phyloP scores from a whole-genome alignment of 352 stramenopile species.

The Globisporangium irregulare region DNA sequence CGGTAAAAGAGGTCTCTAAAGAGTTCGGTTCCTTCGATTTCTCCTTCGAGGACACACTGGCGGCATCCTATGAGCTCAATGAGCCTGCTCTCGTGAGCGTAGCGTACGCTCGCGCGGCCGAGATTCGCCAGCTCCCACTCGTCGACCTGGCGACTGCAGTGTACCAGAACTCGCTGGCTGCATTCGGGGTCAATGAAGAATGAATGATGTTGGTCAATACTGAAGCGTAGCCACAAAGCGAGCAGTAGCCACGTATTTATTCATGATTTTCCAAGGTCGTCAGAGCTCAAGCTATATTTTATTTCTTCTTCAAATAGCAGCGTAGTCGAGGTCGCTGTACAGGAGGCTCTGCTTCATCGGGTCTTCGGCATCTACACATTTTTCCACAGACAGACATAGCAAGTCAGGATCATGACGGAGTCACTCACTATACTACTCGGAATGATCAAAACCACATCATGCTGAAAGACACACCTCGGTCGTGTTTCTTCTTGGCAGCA shows the following conservation, averaged over 20 bases:
- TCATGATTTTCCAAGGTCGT: neutral
- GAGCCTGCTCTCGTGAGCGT: constrained; percentile 54
- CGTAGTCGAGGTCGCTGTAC: constrained; percentile 74
- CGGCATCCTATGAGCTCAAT: constrained; percentile 27
- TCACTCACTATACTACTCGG: neutral
- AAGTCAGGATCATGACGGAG: neutral
- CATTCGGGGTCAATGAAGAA: constrained; percentile 29
- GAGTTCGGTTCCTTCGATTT: neutral
- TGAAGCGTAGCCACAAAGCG: neutral
- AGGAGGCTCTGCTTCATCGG: constrained; percentile 58
- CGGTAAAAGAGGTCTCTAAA: neutral
- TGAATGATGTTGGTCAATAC: constrained; percentile 7
- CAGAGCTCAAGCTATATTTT: neutral
- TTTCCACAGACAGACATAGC: neutral
- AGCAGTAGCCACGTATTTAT: neutral
- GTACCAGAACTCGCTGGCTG: constrained; percentile 31
- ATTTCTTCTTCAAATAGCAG: constrained; percentile 44
- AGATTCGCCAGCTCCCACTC: constrained; percentile 29
- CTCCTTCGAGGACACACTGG: neutral
- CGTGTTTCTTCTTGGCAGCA: neutral
- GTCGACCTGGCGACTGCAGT: constrained; percentile 38
- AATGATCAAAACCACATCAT: neutral
- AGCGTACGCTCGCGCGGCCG: constrained; percentile 37
- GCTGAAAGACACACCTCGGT: neutral
- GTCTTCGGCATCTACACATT: constrained; percentile 16